Evolutionary conservation across 768 basidiomycete species (phyloP), one percentile per base, ranked within the genome.

Genomic region (Gautieria morchelliformis): DNA sequence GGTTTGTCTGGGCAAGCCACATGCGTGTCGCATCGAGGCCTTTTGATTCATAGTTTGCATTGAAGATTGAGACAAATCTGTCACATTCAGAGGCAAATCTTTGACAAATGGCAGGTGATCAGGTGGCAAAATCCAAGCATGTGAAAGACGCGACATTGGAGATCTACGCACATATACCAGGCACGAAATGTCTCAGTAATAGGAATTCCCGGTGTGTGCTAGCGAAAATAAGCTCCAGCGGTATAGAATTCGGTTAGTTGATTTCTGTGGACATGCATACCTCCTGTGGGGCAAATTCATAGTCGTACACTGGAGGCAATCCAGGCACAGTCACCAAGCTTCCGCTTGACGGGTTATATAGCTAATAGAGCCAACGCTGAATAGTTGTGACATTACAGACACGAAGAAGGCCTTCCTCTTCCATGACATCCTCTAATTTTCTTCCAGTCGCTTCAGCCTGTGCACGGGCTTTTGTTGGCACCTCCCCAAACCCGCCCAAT

Each of bases 271-370:
- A 35, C 11, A 53, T 24, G 24, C 35, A 6, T 15, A 49, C 42
- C n/a, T 57, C 40, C 17, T 57, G 56, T 6, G 47, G 12, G 9
- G 19, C 15, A 9, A 24, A 45, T 44, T 58, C 58, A 39, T 53
- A 58, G 33, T 58, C 58, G 32, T 52, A 58, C 58, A 52, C 41
- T 35, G 40, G 40, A 17, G 58, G 58, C 11, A 58, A 17, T 17
- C 58, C 58, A 3, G 58, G 58, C 4, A 58, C 19, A 20, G n/a
- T 52, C 15, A 58, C 22, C 24, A 58, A 9, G 20, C 52, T 48
- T 10, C 58, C 58, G 5, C 30, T 32, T 22, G 5, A 10, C 17
- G 53, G 53, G n/a, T 24, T 9, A 45, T 42, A 45, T 15, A 55
- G 30, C 53, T 55, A 35, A 24, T n/a, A n/a, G 40, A 7, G 19